Base-by-base conservation (phyloP, 352 stramenopile species). In the Phytophthora colocasiae region DNA sequence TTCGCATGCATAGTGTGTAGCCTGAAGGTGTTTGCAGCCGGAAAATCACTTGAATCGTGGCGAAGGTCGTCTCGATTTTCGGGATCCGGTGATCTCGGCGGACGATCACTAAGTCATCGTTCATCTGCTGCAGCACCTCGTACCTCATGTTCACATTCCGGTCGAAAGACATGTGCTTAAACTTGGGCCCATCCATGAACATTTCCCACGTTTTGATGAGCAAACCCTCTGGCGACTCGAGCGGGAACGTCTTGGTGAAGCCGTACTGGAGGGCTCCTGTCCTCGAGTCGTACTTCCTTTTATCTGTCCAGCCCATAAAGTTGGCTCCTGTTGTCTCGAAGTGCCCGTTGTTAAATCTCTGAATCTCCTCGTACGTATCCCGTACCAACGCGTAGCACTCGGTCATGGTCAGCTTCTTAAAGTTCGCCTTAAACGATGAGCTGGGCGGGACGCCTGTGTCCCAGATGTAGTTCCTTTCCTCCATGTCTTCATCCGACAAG, bases 1-100 rank as follows among this genome's bases (percentile, higher is more conserved):
- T 87, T 19, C 84, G 84, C 64, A 92, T 85, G 47, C 78, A 87
- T 6, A 92, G 36, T 26, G 78, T 76, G 53, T 78, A 92, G 7
- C 84, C 84, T 22, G 71, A 66, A 4, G 71, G 70, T 9, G 80
- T 92, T 67, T 89, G 76, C 27, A 92, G 49, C 0, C 84, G 81
- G 68, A 91, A 92, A 15, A 92, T 58, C 14, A 92, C 50, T 47
- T 90, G 71, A 7, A 84, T 74, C 1, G 84, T 79, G 6, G 76
- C 65, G 53, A 91, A 91, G 17, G 77, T 87, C 27, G 70, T 74
- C 14, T 78, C 68, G 17, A 91, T 75, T 31, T 60, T 69, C 14
- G 67, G 67, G 47, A 90, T 75, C 36, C 67, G 57, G 51, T 89
- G 73, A 63, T 91, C 76, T 22, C 78, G 62, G n/a, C 80, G 81